Percentiles rank a stretch among this genome's conserved stretches.
Conservation (phyloP, 2,329 filamentous ascomycete genomes). For the Penicillium vulpinum region DNA sequence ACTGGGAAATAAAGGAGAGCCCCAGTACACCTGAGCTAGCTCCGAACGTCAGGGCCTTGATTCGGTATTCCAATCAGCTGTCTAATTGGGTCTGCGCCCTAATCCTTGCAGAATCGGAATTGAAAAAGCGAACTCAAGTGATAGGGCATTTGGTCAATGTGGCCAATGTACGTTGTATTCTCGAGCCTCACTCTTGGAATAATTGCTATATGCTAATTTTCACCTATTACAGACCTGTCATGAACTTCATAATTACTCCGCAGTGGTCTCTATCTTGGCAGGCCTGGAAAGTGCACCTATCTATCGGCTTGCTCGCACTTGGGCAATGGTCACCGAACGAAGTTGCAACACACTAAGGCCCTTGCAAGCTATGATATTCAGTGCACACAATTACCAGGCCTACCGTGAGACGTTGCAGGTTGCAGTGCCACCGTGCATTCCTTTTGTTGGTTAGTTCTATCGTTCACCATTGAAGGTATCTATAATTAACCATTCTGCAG, state of each 20-base stretch:
- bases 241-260: conserved; percentile 87
- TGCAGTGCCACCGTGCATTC: conserved; percentile 90
- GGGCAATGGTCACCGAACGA: conserved; percentile 83
- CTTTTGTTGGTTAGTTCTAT: conserved; percentile 75
- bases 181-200: background rate
- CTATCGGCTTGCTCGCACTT: conserved; percentile 83
- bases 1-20: conserved; percentile 86
- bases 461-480: background rate
- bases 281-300: conserved; percentile 89
- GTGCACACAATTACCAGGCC: conserved; percentile 76
- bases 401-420: conserved; percentile 71
- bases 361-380: conserved; percentile 87
- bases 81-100: conserved; percentile 98
- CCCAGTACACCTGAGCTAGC: conserved; percentile 66
- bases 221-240: conserved; percentile 71
- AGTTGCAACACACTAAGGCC: conserved; percentile 73
- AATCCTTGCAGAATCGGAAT: conserved; percentile 86
- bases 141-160: conserved; percentile 95
- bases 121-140: conserved; percentile 87
- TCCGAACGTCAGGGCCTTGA: conserved; percentile 87
- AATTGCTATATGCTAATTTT: background rate
- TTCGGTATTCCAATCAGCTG: conserved; percentile 92
- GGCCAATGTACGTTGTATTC: conserved; percentile 65
- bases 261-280: conserved; percentile 90
- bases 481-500: conserved; percentile 44